Evolutionary conservation across 1,139 yeast genomes (phyloP), one percentile per base, ranked within the genome.

Genomic region (Nakaseomyces sp.): DNA sequence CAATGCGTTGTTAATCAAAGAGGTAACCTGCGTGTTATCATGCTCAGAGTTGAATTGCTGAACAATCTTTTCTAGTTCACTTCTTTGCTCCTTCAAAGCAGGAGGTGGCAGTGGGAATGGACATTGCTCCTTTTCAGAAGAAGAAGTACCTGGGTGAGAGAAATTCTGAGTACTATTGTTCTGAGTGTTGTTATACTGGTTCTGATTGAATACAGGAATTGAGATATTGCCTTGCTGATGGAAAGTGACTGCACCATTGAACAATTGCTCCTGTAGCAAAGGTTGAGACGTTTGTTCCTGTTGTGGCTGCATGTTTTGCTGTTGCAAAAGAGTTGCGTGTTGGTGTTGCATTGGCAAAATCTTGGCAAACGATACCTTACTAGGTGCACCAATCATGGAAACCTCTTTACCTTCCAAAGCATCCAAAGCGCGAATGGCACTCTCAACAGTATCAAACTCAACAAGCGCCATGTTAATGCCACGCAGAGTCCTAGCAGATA

Each of bases 391-490:
- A 1, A 89, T 83, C 48, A 80, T 76, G 1, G 64, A 60, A 33
- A 91, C 70, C 58, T 89, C 96, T 53, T 81, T 78, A 50, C 88
- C 94, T 57, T 83, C 84, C 57, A 88, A 74, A 41, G 72, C 77
- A 4, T 84, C 82, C 57, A 81, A 81, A 41, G 95, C 86, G 39
- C 72, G 74, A 72, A 84, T 77, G 10, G 97, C 95, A 33, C 79
- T 69, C 40, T 86, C 95, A 12, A 83, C 67, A 31, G 73, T 69
- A 4, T 75, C 70, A 64, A 86, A 88, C 61, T 84, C 93, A 26
- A 85, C 81, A 50, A 87, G 71, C 0, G 93, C 93, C 56, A 74
- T 69, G 45, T 71, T 71, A 42, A 72, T 67, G 43, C 72, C 72
- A 26, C 69, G 64, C 43, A 76, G 60, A 17, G 87, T 72, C 44